Evolutionary conservation across 2,329 filamentous ascomycete species (phyloP), one percentile per base, ranked within the genome.

Genomic region (Pseudogymnoascus sp.): DNA sequence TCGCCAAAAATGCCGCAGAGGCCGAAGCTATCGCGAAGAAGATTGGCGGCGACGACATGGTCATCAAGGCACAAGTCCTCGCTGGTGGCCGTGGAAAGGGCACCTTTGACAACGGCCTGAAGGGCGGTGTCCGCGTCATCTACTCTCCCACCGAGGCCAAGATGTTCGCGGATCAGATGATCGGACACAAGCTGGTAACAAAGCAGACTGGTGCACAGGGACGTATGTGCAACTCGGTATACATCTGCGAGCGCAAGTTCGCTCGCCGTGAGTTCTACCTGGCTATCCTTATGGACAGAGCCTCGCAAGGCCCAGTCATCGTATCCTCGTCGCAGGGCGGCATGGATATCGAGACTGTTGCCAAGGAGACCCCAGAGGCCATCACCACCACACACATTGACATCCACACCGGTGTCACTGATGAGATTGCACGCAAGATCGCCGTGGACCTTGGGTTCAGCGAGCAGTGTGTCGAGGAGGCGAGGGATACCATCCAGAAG

Each of bases 241-340:
- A 96, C 83, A 97, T 99, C 77, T 96, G 93, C 81, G 95, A 99
- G 85, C 93, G 95, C 85, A 99, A 99, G 84, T 99, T 97, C 75
- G 95, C 95, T 72, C 92, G 95, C 71, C 89, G 95, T 75, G 95
- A 99, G 80, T 99, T 99, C 83, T 99, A 99, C 83, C 88, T 99
- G 65, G 95, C 95, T 74, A 89, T 99, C 74, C 88, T 99, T 73
- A 97, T 99, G 95, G 95, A 99, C 83, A 91, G 95, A 74, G 86
- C 83, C 70, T 88, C 89, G 61, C 95, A 97, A 81, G 83, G 85
- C 69, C 95, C 95, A 71, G 92, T 97, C 75, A 97, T 99, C 72
- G 93, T 99, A 66, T 93, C 95, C 70, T 97, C 93, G 66, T 97
- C 93, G 65, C 95, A 99, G 80, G 95, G 95, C 78, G 95, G 95